Evolutionary conservation across 257 asterid species (phyloP).

Genomic region (Mitragyna speciosa): DNA sequence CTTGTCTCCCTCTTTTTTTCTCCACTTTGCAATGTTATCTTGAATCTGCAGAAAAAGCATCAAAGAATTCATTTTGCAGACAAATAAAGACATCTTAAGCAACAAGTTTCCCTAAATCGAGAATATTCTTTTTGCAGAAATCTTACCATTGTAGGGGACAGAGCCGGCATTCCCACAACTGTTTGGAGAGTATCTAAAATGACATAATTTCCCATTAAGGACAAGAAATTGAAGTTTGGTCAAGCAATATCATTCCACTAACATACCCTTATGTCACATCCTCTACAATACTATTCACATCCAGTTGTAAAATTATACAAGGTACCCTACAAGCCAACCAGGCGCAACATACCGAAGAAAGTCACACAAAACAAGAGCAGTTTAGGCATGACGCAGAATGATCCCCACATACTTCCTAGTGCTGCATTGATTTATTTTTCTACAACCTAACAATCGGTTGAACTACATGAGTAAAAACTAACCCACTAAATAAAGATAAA

Average conservation of each 20-base stretch:
- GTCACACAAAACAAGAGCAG: not conserved
- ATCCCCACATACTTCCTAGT: too few species aligned
- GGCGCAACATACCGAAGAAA: not conserved
- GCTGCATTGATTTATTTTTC: not conserved
- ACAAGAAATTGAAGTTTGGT: not conserved
- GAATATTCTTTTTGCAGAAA: slow-evolving; percentile 17
- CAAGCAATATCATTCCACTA: not conserved
- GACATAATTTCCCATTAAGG: slow-evolving; percentile 23
- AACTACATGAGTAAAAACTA: not conserved
- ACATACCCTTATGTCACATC: not conserved
- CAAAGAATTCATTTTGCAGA: slow-evolving; percentile 13
- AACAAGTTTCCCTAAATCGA: slow-evolving; percentile 1
- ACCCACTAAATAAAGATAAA: not conserved
- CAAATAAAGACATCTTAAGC: not conserved
- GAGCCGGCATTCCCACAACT: slow-evolving; percentile 89
- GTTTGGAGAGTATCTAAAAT: slow-evolving; percentile 68
- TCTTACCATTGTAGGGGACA: slow-evolving; percentile 98
- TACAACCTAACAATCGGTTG: not conserved
- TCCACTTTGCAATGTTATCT: slow-evolving; percentile 93
- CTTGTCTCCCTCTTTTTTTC: slow-evolving; percentile 96
- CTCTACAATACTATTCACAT: not conserved
- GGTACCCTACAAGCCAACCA: not conserved
- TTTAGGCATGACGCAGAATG: too few species aligned
- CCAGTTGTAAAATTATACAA: not conserved
- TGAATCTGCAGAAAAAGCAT: slow-evolving; percentile 64